These are phyloP conservation scores for Leccinum huronense DNA, from an alignment of 1,284 basidiomycete genomes.

Conservation along the genomic window DNA sequence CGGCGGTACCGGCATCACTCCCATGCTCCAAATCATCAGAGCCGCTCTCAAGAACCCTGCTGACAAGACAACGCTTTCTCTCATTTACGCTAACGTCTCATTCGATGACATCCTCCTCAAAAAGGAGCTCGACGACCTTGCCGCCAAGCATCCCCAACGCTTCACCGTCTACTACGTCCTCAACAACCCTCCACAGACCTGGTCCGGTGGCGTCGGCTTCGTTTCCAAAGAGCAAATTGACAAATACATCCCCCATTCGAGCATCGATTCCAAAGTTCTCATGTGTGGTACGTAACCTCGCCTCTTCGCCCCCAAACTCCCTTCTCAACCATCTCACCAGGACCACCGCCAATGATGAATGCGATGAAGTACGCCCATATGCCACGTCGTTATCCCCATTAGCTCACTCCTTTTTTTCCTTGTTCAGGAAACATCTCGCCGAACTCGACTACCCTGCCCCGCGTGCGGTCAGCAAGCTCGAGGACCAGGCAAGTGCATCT, in stretches of 20 bases:
- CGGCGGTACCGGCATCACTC: conserved; percentile 94
- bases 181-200: conserved; percentile 86
- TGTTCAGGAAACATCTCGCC: conserved; percentile 77
- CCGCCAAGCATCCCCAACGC: conserved; percentile 60
- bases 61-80: conserved; percentile 78
- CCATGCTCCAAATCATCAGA: conserved; percentile 96
- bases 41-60: conserved; percentile 82
- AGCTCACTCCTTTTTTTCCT: conserved; percentile 1
- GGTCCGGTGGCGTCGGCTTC: conserved; percentile 90
- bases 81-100: conserved; percentile 97
- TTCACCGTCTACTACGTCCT: conserved; percentile 91
- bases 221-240: conserved; percentile 94
- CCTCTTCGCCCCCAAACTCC: neutral
- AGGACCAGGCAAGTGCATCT: conserved; percentile 68
- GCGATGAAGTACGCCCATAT: conserved; percentile 85
- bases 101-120: conserved; percentile 85
- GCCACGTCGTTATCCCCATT: neutral
- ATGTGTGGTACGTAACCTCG: conserved; percentile 67
- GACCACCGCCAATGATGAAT: conserved; percentile 93
- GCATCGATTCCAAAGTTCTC: conserved; percentile 74
- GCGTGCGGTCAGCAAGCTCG: conserved; percentile 88
- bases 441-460: conserved; percentile 87
- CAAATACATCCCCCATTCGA: conserved; percentile 63
- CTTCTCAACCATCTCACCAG: conserved; percentile 37
- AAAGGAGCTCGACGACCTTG: conserved; percentile 82